Percentiles rank a stretch among this genome's conserved stretches.
Conservation (phyloP, 306 rosid species). For the Prunus davidiana region DNA sequence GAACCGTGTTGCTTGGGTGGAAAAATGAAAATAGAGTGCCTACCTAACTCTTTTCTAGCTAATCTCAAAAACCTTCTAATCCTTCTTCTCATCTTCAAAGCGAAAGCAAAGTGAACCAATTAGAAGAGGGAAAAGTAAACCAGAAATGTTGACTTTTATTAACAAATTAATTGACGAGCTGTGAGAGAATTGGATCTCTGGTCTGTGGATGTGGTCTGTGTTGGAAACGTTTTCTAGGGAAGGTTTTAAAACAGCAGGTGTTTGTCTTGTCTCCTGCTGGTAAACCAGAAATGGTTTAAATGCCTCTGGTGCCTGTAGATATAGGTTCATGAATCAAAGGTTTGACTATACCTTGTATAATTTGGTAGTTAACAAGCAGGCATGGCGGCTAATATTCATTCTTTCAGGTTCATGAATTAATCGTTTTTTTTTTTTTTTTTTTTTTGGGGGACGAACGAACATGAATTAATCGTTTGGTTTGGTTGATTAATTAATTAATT, state of each 20-base stretch:
- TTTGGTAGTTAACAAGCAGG: neutral
- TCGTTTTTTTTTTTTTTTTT: too few species aligned
- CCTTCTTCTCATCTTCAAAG: slow-evolving; percentile 8
- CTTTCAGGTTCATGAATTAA: neutral
- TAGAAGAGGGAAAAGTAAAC: neutral
- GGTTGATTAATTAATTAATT: neutral
- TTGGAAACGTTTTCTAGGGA: neutral
- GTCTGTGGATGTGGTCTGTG: neutral
- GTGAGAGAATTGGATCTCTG: neutral
- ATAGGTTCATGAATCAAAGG: neutral
- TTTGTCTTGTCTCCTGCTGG: neutral
- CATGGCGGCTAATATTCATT: neutral
- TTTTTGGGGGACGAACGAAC: too few species aligned
- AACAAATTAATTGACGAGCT: neutral
- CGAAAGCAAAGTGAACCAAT: neutral
- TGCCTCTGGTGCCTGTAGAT: neutral
- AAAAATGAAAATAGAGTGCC: neutral
- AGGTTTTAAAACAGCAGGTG: neutral
- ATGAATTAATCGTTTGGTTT: neutral
- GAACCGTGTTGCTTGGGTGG: neutral
- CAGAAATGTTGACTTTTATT: neutral
- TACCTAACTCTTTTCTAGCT: neutral
- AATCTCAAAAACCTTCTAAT: neutral
- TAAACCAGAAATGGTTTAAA: neutral
- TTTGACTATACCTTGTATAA: neutral